Base-by-base conservation (phyloP, 78 protist genomes). In the Dictyostelium citrinum region DNA sequence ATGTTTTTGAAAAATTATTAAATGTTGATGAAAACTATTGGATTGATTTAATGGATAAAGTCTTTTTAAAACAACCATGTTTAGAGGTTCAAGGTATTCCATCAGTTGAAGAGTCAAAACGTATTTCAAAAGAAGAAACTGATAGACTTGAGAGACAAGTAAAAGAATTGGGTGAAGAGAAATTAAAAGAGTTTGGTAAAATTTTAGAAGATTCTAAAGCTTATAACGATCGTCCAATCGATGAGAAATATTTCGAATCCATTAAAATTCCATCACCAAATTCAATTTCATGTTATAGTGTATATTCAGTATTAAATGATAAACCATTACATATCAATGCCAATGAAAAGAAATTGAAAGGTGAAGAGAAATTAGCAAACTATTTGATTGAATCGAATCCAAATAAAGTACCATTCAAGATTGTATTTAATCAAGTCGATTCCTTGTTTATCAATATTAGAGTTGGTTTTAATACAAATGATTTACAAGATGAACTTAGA, bases 191-290 rank as follows among this genome's bases (percentile, higher is more conserved):
- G 41, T 35, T 75, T 3, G 84, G 68, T 41, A 64, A 86, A 76
- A 27, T 17, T 8, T 41, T 86, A 16, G 31, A 76, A 27, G n/a
- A 20, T 11, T 12, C 74, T 5, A 17, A 86, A 77, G 16, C 55
- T 8, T 24, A 41, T 45, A 86, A 86, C 2, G 61, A 74, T 20
- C 17, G 12, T 24, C 84, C 83, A 55, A 14, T 77, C 33, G 79
- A 51, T 29, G 16, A 45, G 58, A 45, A 71, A 24, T 10, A 51
- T 2, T 74, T 84, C 55, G 55, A 41, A 11, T 51, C 39, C 0
- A 51, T 84, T 75, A 71, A 86, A 45, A 5, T 43, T 20, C 84
- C 84, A 76, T 86, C 84, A 20, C 43, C 92, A 22, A 55, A 41
- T 10, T 58, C 84, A 24, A 86, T 86, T 43, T 35, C 72, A 16